Evolutionary conservation across 2,329 filamentous ascomycete species (phyloP).

Genomic region (Teratosphaeria pseudoeucalypti): DNA sequence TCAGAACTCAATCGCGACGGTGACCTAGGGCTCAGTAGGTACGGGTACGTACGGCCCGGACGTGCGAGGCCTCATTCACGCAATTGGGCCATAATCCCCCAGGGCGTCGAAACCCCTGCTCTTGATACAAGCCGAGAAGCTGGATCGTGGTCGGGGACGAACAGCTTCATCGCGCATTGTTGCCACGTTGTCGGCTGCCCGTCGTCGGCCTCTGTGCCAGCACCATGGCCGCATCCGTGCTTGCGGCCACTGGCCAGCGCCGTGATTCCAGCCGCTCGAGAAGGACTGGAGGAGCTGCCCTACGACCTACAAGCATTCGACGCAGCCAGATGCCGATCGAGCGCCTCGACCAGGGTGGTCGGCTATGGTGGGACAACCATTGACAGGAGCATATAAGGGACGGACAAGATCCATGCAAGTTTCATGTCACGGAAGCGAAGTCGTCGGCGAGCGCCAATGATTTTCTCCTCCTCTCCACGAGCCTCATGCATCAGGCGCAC

Average conservation of each 20-base stretch:
- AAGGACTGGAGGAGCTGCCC: no score
- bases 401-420: background rate
- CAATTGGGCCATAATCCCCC: no score
- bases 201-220: background rate
- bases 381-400: background rate
- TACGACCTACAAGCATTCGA: no score
- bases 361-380: no score
- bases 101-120: background rate
- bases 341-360: background rate
- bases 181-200: background rate
- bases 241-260: background rate
- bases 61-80: no score
- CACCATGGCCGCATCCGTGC: background rate
- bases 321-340: background rate
- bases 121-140: background rate
- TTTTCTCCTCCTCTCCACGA: background rate
- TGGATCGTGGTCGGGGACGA: background rate
- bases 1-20: no score
- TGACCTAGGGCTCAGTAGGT: no score
- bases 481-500: background rate
- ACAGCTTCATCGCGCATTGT: background rate
- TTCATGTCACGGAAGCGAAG: background rate
- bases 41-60: no score
- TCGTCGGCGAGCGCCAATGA: background rate
- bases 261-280: background rate